Evolutionary conservation across 2,329 filamentous ascomycete species (phyloP), one percentile per base, ranked within the genome.

Genomic region (Verticillium zaregamsianum): DNA sequence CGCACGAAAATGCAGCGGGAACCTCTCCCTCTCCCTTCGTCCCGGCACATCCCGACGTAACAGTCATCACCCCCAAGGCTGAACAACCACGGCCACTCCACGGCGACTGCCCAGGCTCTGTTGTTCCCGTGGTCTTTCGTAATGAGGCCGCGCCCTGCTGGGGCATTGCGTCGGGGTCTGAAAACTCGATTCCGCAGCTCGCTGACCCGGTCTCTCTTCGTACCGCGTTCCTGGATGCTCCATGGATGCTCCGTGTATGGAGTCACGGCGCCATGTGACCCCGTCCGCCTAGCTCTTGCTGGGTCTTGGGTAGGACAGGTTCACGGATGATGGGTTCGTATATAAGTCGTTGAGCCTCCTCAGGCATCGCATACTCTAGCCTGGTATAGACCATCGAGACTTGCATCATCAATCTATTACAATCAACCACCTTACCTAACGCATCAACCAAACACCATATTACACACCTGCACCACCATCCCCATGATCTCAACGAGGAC

Each of bases 401-500:
- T 49, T 12, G 23, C 56, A 39, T 25, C 12, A 59, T 28, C 45
- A 33, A 37, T 56, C 58, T n/a, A 56, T 20, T 14, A 58, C 25
- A 12, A 32, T 32, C 33, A 20, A 17, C 39, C 25, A 17, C 55
- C 20, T n/a, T 20, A 55, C 35, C 32, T 52, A 4, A 49, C 8
- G 8, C 25, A 23, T 11, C 35, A 7, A 55, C 39, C 20, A 40
- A 20, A 57, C 40, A 58, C 9, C 49, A 25, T 55, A 28, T 32
- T 14, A 23, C 28, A 40, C 54, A 33, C n/a, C 28, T 17, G 55
- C 59, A 52, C 15, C 7, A 57, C 12, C 45, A 33, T 57, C 60
- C 57, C 45, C 58, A 75, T 74, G 73, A 67, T 73, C 35, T 68
- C 70, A 32, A 61, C 69, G 55, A 62, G 64, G 61, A 66, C 68